Base-by-base conservation (phyloP, 805 yeast genomes). In the Metschnikowia baotianmanensis region DNA sequence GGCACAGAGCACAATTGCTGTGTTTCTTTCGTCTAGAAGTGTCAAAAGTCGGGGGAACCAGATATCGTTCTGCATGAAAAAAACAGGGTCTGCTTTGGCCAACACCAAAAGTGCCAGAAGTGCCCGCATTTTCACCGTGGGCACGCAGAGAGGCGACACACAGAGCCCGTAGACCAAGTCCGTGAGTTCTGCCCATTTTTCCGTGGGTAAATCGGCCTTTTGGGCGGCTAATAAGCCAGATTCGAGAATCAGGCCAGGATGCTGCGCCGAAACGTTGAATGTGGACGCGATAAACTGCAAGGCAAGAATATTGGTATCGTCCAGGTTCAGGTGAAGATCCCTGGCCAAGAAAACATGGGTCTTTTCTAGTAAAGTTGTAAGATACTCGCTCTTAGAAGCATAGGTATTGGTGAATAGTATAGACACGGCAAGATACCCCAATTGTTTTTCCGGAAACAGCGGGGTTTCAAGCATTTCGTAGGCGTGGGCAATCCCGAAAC, bases 41-140 rank as follows among this genome's bases (percentile, higher is more conserved):
- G 86, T 74, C 9, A 81, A 56, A 11, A 88, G 73, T 42, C 96
- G 69, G 27, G 89, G 90, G n/a, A 83, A 70, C 95, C 96, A 87
- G 36, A 75, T 60, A 22, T 62, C 54, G 11, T 82, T 76, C 37
- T 75, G 72, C 1, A 53, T 34, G 13, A 70, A 41, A 1, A 59
- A 58, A 13, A 52, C 53, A 1, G 73, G 72, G 42, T 58, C 53
- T 26, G 71, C 59, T 48, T 76, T 72, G 28, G 82, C 62, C 27
- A 88, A 61, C 22, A 78, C 69, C 22, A 81, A 64, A 38, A 87
- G 62, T 0, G 93, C 79, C 38, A 87, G 57, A 0, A 85, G 67
- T 0, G 96, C 84, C 59, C 85, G 86, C 55, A 84, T 85, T 47
- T 77, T 78, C 30, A 86, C 69, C 30, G 75, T 54, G 5, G 76